Evolutionary conservation across 2,329 filamentous ascomycete genomes (phyloP).

Genomic region (Pestalotiopsis fici): DNA sequence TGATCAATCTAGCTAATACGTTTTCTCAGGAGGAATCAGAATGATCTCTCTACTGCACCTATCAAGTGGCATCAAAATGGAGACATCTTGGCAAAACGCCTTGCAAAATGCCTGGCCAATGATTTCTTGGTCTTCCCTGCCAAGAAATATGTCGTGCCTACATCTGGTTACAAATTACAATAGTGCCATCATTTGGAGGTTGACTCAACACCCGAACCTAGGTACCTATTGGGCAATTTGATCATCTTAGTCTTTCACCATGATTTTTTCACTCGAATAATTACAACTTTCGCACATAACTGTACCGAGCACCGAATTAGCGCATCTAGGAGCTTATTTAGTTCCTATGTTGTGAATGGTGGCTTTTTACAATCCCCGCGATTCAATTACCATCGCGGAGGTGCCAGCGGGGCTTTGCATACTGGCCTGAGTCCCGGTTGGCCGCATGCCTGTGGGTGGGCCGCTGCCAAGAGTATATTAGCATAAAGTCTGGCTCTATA

Average conservation of each 20-base stretch:
- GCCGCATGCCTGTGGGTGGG: neutral
- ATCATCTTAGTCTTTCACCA: neutral
- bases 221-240: too few relatives aligned
- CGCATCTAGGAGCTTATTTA: neutral
- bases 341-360: neutral
- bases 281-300: neutral
- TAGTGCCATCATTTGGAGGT: too few relatives aligned
- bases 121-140: too few relatives aligned
- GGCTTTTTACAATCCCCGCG: slow-evolving; percentile 1
- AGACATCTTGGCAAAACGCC: too few relatives aligned
- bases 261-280: neutral
- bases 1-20: too few relatives aligned
- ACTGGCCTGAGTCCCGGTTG: neutral
- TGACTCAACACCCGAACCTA: too few relatives aligned
- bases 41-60: too few relatives aligned
- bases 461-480: slow-evolving; percentile 4
- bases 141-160: too few relatives aligned
- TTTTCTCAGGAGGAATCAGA: too few relatives aligned
- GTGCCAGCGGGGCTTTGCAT: neutral
- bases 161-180: too few relatives aligned
- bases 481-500: neutral
- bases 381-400: neutral
- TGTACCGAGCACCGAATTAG: neutral
- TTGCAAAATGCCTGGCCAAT: too few relatives aligned
- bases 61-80: too few relatives aligned